Conservation (phyloP, 2,329 filamentous ascomycete species). For the Verticillium albo-atrum region DNA sequence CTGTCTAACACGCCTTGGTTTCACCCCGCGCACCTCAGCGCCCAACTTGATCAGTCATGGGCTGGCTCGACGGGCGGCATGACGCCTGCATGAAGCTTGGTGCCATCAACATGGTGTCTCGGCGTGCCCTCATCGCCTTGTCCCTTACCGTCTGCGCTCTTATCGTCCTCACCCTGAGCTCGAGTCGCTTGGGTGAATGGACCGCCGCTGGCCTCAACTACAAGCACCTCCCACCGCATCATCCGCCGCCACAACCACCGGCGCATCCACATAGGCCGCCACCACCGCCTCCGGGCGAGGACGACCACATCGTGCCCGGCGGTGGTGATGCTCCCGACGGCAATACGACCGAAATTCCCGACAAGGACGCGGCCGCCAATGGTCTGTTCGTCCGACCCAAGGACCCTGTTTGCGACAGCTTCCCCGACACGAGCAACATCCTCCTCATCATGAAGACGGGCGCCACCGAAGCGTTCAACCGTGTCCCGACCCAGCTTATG, state of each 20-base stretch:
- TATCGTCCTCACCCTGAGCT: constrained; percentile 26
- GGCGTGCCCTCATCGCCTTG: constrained; percentile 20
- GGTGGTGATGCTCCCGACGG: not conserved
- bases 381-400: constrained; percentile 12
- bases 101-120: constrained; percentile 18
- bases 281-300: not conserved
- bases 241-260: not conserved
- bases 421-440: constrained; percentile 40
- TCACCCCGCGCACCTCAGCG: not conserved
- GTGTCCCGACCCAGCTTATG: constrained; percentile 49
- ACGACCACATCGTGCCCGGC: constrained; percentile 4
- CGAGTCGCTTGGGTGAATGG: constrained; percentile 23
- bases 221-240: constrained; percentile 5
- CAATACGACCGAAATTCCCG: constrained; percentile 7
- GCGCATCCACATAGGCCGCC: not conserved
- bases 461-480: constrained; percentile 47
- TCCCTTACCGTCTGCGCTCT: constrained; percentile 20
- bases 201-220: constrained; percentile 23
- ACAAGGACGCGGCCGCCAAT: constrained; percentile 1
- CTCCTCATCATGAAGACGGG: constrained; percentile 54
- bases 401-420: constrained; percentile 28
- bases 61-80: constrained; percentile 4
- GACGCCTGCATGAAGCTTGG: constrained; percentile 6
- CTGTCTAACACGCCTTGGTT: not conserved
- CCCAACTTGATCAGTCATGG: not conserved